Evolutionary conservation across 495 filamentous ascomycete genomes (phyloP), one percentile per base, ranked within the genome.

Genomic region (Podospora anserina): DNA sequence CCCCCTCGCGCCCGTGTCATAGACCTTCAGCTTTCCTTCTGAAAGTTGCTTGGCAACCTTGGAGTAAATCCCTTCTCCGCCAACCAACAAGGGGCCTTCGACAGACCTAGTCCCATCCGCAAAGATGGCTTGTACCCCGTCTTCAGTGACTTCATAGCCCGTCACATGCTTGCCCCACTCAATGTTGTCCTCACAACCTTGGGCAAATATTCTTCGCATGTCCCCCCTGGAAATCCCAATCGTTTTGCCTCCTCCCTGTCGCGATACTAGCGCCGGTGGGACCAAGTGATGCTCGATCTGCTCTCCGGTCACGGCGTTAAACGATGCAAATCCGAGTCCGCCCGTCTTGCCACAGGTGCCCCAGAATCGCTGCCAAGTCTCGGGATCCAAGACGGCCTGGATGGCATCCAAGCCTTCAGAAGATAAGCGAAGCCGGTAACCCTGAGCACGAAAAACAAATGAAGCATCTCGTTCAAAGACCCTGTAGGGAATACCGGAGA

Each of bases 391-490:
- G 18, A 82, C 80, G 0, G 80, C 78, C 64, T 86, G 78, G 61
- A 89, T 82, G 20, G 86, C 85, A 28, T 81, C 75, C 15, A 87
- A 72, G 1, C 86, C 85, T 67, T 86, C 77, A 2, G 72, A 20
- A 1, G 82, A 84, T 5, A 88, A 79, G 32, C 85, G 81, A 5
- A 88, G 78, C 11, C 87, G 75, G 75, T 87, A 86, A 7, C 85
- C 84, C 65, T 86, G 84, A 2, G 80, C 82, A 54, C 84, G 84
- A 67, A 82, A 84, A 0, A 76, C 73, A 65, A 86, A 76, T 0
- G 81, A 82, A 5, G 74, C 66, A 65, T 87, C 85, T 20, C 81
- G 78, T 72, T 87, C 84, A 68, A 82, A 86, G 60, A 87, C 75
- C 16, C 68, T 73, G 74, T 84, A 86, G n/a, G 84, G 84, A 23